phyloP scores from a whole-genome alignment of 1,284 basidiomycete species.

The Flammula alnicola region DNA sequence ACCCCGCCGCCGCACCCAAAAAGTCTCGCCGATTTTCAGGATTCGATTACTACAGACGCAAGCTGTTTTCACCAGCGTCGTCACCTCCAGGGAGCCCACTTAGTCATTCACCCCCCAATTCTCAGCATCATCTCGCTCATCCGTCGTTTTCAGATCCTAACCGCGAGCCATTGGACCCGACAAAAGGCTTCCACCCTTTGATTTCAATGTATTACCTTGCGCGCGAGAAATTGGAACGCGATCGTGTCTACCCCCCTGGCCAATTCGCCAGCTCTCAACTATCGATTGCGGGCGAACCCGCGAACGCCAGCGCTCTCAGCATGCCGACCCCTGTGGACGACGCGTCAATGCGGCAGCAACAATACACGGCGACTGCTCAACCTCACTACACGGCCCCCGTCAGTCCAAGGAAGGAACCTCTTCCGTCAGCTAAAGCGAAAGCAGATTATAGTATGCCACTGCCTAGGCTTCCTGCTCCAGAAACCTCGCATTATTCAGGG shows the following conservation, averaged over 20 bases:
- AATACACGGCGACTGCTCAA: slow-evolving; percentile 25
- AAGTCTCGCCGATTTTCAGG: slow-evolving; percentile 84
- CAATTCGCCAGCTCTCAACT: slow-evolving; percentile 94
- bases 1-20: slow-evolving; percentile 40
- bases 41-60: slow-evolving; percentile 93
- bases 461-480: slow-evolving; percentile 80
- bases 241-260: slow-evolving; percentile 90
- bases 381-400: slow-evolving; percentile 30
- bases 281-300: slow-evolving; percentile 35
- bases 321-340: slow-evolving; percentile 30
- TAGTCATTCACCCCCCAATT: slow-evolving; percentile 55
- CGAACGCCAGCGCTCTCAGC: slow-evolving; percentile 21
- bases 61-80: slow-evolving; percentile 79
- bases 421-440: slow-evolving; percentile 39
- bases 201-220: slow-evolving; percentile 97
- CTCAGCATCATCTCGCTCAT: slow-evolving; percentile 55
- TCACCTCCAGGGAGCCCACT: slow-evolving; percentile 44
- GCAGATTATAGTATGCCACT: slow-evolving; percentile 84
- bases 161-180: slow-evolving; percentile 77
- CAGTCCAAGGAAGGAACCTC: slow-evolving; percentile 19
- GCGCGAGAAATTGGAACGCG: slow-evolving; percentile 93
- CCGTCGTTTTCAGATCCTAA: slow-evolving; percentile 47
- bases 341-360: slow-evolving; percentile 24
- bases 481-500: slow-evolving; percentile 77
- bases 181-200: slow-evolving; percentile 91